These are phyloP conservation scores for Allodekkera sacchari DNA, from an alignment of 805 yeast genomes.

Conservation along the genomic window DNA sequence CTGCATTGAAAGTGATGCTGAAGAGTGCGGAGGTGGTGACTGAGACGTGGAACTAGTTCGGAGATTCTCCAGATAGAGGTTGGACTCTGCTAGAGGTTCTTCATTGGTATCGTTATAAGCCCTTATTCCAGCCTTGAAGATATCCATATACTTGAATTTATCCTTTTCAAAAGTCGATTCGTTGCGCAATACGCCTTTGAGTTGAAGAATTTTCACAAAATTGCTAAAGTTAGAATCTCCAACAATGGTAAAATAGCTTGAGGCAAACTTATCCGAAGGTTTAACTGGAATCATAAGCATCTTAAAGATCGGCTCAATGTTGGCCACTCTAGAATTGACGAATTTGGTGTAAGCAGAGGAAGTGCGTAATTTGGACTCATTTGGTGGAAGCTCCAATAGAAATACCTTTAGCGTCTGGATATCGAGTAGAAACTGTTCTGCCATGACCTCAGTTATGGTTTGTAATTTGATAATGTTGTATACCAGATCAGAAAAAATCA, in stretches of 20 bases:
- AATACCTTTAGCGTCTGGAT: conserved; percentile 52
- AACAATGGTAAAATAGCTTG: conserved; percentile 55
- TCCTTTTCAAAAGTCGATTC: conserved; percentile 27
- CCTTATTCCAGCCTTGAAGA: conserved; percentile 29
- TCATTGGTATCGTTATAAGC: conserved; percentile 22
- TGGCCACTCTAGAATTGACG: conserved; percentile 17
- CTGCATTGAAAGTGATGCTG: conserved; percentile 7
- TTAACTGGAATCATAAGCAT: conserved; percentile 53
- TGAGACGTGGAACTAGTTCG: conserved; percentile 4
- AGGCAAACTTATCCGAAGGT: conserved; percentile 60
- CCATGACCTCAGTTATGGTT: conserved; percentile 60
- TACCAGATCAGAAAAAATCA: conserved; percentile 46
- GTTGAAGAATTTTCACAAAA: conserved; percentile 53
- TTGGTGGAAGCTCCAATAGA: conserved; percentile 37
- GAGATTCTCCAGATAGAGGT: conserved; percentile 18
- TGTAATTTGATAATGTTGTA: conserved; percentile 50
- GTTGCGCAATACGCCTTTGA: conserved; percentile 41
- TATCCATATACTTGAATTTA: conserved; percentile 28
- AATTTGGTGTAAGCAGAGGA: conserved; percentile 18
- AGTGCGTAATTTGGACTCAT: conserved; percentile 22
- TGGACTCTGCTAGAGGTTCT: conserved; percentile 21
- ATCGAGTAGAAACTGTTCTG: conserved; percentile 79
- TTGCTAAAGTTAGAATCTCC: conserved; percentile 57
- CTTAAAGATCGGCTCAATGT: conserved; percentile 57
- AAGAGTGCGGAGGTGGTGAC: conserved; percentile 10